Conservation (phyloP, 2,329 filamentous ascomycete genomes). For the Fusarium pseudonygamai region DNA sequence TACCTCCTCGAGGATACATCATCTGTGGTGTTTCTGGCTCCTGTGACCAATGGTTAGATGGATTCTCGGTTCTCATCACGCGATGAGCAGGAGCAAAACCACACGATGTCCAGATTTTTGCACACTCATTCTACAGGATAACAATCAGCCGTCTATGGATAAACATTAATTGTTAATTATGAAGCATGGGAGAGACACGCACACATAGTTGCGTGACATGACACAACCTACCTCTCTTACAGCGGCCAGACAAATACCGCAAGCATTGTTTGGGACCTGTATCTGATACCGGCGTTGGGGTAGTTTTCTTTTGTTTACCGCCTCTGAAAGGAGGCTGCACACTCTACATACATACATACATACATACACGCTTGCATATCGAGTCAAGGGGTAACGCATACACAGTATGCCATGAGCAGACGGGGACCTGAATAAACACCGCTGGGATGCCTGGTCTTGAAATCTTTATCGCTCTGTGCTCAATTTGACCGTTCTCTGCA, state of each 20-base stretch:
- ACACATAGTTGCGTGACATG: conserved; percentile 1
- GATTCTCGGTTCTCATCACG: conserved; percentile 79
- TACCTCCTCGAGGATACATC: conserved; percentile 88
- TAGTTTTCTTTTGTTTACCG: conserved; percentile 18
- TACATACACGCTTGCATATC: conserved; percentile 25
- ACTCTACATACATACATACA: conserved; percentile 26
- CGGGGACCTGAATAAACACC: conserved; percentile 29
- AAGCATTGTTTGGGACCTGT: conserved; percentile 18
- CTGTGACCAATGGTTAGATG: conserved; percentile 82
- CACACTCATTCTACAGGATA: conserved; percentile 26
- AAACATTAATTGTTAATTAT: conserved; percentile 28
- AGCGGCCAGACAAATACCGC: conserved; percentile 18
- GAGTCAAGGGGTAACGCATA: conserved; percentile 14
- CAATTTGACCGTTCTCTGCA: background rate
- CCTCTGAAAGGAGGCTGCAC: conserved; percentile 11
- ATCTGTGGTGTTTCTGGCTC: conserved; percentile 90
- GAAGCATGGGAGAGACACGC: background rate
- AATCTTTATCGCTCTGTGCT: background rate
- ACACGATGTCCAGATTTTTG: conserved; percentile 3
- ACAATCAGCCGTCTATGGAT: conserved; percentile 7
- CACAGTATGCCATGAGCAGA: conserved; percentile 31
- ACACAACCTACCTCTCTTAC: conserved; percentile 15
- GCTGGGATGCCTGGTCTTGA: conserved; percentile 1
- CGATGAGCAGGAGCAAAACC: conserved; percentile 39
- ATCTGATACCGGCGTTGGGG: conserved; percentile 35